Conservation (phyloP, 306 rosid genomes). For the Chamaecrista fasciculata region DNA sequence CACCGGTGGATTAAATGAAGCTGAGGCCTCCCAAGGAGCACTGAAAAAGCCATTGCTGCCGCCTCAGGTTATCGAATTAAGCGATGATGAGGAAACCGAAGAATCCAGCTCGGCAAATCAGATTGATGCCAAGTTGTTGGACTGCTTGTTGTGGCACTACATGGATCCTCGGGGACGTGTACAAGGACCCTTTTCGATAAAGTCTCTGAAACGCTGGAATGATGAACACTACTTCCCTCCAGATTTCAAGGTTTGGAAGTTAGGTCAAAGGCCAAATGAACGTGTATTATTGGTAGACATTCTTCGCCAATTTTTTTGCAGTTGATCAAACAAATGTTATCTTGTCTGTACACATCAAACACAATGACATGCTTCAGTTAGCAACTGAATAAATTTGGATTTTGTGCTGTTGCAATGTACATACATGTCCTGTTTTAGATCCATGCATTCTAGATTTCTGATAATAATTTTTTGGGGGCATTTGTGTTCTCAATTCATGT, state of each 20-base stretch:
- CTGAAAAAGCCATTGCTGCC: conserved; percentile 22
- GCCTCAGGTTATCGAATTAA: conserved; percentile 48
- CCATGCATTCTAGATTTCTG: background rate
- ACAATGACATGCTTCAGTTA: background rate
- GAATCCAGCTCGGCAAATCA: conserved; percentile 21
- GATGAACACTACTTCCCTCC: conserved; percentile 59
- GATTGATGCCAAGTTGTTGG: conserved; percentile 25
- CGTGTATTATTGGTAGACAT: conserved; percentile 46
- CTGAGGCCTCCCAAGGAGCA: conserved; percentile 10
- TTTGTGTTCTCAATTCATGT: conserved; percentile 30
- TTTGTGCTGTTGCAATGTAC: background rate
- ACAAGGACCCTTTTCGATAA: conserved; percentile 75
- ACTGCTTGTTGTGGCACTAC: conserved; percentile 55
- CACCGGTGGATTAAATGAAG: conserved; percentile 23
- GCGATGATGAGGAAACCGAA: conserved; percentile 53
- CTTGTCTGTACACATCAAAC: background rate
- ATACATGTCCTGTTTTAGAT: background rate
- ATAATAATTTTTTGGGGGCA: conserved; percentile 7
- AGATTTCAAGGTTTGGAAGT: conserved; percentile 80
- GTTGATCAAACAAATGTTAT: background rate
- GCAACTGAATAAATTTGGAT: background rate
- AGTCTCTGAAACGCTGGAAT: conserved; percentile 60
- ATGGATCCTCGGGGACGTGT: conserved; percentile 64
- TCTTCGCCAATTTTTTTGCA: conserved; percentile 38
- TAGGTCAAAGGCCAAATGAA: conserved; percentile 46